Evolutionary conservation across 257 asterid genomes (phyloP).

Genomic region (Scutellaria minor): DNA sequence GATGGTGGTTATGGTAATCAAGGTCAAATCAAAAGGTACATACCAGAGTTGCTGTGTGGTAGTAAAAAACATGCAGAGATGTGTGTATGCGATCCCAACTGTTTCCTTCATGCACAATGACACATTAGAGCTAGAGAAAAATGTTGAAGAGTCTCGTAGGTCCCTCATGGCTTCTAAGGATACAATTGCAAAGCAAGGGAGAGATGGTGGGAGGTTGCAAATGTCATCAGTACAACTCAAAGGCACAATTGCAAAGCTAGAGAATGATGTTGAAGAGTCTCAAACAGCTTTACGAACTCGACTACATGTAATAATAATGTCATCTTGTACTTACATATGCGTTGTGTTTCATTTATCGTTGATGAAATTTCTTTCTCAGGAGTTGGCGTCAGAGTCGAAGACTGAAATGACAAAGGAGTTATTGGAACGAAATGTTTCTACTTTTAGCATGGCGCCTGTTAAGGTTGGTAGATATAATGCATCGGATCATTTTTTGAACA

Average conservation of each 20-base stretch:
- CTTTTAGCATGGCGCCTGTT: conserved; percentile 83
- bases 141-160: conserved; percentile 57
- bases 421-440: conserved; percentile 63
- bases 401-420: conserved; percentile 65
- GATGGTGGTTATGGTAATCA: conserved; percentile 37
- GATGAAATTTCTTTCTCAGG: conserved; percentile 50
- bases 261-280: conserved; percentile 64
- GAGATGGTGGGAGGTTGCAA: conserved; percentile 43
- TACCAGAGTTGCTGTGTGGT: conserved; percentile 93
- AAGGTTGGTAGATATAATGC: conserved; percentile 64
- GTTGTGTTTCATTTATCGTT: conserved; percentile 33
- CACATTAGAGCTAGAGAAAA: conserved; percentile 61
- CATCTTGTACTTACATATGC: conserved; percentile 22
- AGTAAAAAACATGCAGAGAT: conserved; percentile 85
- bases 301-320: conserved; percentile 65
- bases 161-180: conserved; percentile 60
- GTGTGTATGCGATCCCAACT: conserved; percentile 83
- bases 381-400: conserved; percentile 81
- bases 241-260: conserved; percentile 58
- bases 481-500: conserved; percentile 23
- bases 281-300: conserved; percentile 58
- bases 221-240: conserved; percentile 35
- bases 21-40: conserved; percentile 79
- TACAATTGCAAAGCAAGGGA: conserved; percentile 44
- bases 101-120: conserved; percentile 57